phyloP scores from a whole-genome alignment of 768 basidiomycete genomes.

The Epithele typhae region DNA sequence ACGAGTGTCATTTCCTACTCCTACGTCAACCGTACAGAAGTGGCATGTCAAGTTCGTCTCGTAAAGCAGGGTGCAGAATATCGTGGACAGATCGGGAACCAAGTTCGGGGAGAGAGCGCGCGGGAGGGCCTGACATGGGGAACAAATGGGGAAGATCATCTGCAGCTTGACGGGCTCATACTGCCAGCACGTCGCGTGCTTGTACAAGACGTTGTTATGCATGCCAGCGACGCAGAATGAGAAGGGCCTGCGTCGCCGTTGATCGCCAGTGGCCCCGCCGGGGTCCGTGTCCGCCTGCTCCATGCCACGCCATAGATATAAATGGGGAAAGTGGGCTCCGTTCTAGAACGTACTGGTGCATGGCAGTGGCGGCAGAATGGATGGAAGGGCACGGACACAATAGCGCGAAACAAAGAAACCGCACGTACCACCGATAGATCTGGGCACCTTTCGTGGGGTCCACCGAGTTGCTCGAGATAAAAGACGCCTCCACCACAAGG shows the following conservation, averaged over 20 bases:
- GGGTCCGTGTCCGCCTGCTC: slow-evolving; percentile 18
- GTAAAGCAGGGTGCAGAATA: too few species aligned
- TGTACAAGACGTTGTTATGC: slow-evolving; percentile 22
- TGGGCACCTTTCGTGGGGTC: slow-evolving; percentile 25
- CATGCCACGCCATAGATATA: too few species aligned
- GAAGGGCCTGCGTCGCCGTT: slow-evolving; percentile 19
- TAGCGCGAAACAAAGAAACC: background rate
- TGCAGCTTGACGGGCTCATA: slow-evolving; percentile 22
- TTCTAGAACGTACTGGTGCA: slow-evolving; percentile 17
- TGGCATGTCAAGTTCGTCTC: too few species aligned
- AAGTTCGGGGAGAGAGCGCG: too few species aligned
- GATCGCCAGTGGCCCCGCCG: slow-evolving; percentile 20
- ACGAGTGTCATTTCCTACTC: too few species aligned
- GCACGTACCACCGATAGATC: slow-evolving; percentile 33
- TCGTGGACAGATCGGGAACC: too few species aligned
- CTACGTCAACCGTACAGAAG: too few species aligned
- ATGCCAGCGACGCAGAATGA: slow-evolving; percentile 11
- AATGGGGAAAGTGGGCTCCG: too few species aligned
- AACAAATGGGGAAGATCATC: slow-evolving; percentile 13
- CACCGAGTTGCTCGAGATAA: slow-evolving; percentile 34
- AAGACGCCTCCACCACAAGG: slow-evolving; percentile 28
- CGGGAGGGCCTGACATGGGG: too few species aligned
- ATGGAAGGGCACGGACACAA: slow-evolving; percentile 7
- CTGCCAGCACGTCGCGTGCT: slow-evolving; percentile 12
- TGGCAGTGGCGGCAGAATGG: slow-evolving; percentile 17